Conservation (phyloP, 495 filamentous ascomycete species). For the Aspergillus olivimuriae region DNA sequence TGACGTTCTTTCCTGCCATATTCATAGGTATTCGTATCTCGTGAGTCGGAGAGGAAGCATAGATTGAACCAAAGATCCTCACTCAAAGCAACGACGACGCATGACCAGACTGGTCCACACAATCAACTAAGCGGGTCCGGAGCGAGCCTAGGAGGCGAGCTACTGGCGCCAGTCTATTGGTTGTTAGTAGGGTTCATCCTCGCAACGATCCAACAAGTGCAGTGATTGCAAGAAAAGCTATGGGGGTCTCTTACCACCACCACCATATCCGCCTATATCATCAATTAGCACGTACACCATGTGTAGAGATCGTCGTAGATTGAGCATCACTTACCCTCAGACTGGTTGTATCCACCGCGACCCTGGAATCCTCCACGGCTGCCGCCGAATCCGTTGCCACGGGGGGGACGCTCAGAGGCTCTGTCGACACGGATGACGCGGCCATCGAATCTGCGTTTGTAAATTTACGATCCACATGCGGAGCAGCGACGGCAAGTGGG, state of each 20-base stretch:
- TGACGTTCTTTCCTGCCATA: slow-evolving; percentile 9
- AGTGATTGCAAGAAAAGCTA: neutral
- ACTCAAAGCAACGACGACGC: slow-evolving; percentile 2
- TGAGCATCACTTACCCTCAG: too few relatives aligned
- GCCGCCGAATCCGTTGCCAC: too few relatives aligned
- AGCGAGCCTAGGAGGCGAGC: neutral
- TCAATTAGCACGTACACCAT: too few relatives aligned
- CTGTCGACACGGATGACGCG: slow-evolving; percentile 94
- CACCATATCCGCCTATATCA: slow-evolving; percentile 17
- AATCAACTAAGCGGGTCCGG: neutral
- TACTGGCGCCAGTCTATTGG: slow-evolving; percentile 29
- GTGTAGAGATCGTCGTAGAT: too few relatives aligned
- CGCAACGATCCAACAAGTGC: too few relatives aligned
- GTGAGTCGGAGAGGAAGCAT: neutral
- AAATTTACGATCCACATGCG: slow-evolving; percentile 5
- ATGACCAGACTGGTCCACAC: neutral
- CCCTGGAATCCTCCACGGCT: slow-evolving; percentile 42
- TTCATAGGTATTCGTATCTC: slow-evolving; percentile 12
- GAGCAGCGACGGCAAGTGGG: neutral
- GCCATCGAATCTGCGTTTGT: slow-evolving; percentile 74
- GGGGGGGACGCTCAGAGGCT: slow-evolving; percentile 70
- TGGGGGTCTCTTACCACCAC: slow-evolving; percentile 25
- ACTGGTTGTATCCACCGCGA: slow-evolving; percentile 38
- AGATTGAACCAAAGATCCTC: neutral
- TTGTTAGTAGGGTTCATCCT: neutral